A percentile compares a stretch with the other conserved stretches of the same genome.
phyloP scores from a whole-genome alignment of 169 alveolate genomes.

The Cryptosporidium parvum region DNA sequence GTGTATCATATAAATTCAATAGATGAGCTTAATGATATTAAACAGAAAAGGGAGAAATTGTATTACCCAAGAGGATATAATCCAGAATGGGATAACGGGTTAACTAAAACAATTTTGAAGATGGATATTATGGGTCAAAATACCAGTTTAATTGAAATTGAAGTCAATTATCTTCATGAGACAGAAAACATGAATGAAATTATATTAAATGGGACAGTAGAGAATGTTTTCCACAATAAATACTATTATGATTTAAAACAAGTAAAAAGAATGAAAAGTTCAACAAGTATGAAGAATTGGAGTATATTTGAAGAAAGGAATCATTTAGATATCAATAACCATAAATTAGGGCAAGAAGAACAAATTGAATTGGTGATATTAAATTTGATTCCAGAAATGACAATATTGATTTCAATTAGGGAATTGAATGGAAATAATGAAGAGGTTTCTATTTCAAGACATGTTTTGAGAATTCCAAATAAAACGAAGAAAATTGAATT shows the following conservation, averaged over 20 bases:
- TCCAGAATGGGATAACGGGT: constrained; percentile 48
- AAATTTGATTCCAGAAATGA: constrained; percentile 66
- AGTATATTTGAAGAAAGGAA: background rate
- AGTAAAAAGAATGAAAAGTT: background rate
- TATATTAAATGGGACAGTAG: constrained; percentile 19
- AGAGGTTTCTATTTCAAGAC: constrained; percentile 11
- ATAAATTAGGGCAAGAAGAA: background rate
- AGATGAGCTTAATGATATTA: background rate
- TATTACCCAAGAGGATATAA: constrained; percentile 47
- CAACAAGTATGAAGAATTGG: constrained; percentile 11
- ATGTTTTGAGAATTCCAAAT: constrained; percentile 52
- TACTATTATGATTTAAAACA: constrained; percentile 20
- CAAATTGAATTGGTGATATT: constrained; percentile 24
- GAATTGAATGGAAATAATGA: constrained; percentile 1
- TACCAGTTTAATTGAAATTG: background rate
- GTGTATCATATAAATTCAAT: background rate
- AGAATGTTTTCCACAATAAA: background rate
- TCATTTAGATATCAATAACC: background rate
- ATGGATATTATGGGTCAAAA: constrained; percentile 1
- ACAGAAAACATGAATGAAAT: background rate
- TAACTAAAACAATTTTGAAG: background rate
- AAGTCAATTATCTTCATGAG: constrained; percentile 23
- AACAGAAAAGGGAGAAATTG: background rate
- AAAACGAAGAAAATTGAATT: background rate
- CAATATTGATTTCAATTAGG: constrained; percentile 4